Base-by-base conservation (phyloP, 2,329 filamentous ascomycete genomes). In the Chaetomium globosum region DNA sequence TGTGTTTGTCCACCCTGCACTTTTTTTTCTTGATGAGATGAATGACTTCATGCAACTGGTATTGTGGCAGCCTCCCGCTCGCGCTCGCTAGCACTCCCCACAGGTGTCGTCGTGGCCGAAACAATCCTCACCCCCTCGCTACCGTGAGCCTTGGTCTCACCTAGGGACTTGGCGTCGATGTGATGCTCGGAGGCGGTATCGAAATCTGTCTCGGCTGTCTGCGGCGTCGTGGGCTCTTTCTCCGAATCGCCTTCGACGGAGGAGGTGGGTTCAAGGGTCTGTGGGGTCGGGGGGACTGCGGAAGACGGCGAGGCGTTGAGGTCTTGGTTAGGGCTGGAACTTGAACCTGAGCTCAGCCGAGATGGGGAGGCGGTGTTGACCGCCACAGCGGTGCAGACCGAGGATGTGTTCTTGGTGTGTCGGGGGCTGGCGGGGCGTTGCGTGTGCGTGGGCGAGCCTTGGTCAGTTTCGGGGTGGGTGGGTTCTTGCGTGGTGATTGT, bases 151-250 rank as follows among this genome's bases (percentile, higher is more conserved):
- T 58, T 57, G 12, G 19, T 9, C 49, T 46, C 10, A 2, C 26
- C 23, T 23, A 19, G 21, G n/a, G 36, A 10, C 33, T 43, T 43
- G 33, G 16, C 16, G 6, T 36, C 48, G 1, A 4, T 21, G 1
- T 60, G 61, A 1, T 21, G 59, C 39, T 67, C 64, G 0, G 59
- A 58, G 3, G 56, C 63, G 1, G 67, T 64, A 30, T 63, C 63
- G 12, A 71, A 61, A 10, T 58, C 58, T 2, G 59, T 59, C 28
- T 59, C 64, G 26, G 70, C 69, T 31, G 68, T 69, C 65, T 67
- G 67, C 13, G 73, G 73, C 16, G 73, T 74, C n/a, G 49, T 71
- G 3, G 73, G 73, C 59, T 74, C 73, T 13, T 64, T 67, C 16
- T 71, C 71, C 4, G 66, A 71, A 7, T 71, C 73, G 12, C 73